Evolutionary conservation across 495 filamentous ascomycete species (phyloP), one percentile per base, ranked within the genome.

Genomic region (Penicillium cosmopolitanum): DNA sequence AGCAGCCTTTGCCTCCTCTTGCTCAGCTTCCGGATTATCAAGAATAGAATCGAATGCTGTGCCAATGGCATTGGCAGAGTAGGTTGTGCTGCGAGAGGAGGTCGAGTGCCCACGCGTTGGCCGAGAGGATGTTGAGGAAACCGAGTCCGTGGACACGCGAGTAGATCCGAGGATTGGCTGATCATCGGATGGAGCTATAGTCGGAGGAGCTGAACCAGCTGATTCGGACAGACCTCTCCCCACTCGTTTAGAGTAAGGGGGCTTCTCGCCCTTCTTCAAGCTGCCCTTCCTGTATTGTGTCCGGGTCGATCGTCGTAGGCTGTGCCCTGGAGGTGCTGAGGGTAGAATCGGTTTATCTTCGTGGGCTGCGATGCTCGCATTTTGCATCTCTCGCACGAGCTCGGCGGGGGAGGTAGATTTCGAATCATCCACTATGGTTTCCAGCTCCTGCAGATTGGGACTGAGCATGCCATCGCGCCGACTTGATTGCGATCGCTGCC

Each of bases 241-340:
- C 42, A 85, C 78, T 55, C 95, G 81, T 72, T 90, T 95, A 0
- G 92, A 88, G 62, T 91, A 90, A 25, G 89, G 87, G 5, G 84
- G 81, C 52, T 88, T 82, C 64, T 94, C 90, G 46, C 89, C 89
- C 68, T 89, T 92, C 58, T 86, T 86, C 51, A 92, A 72, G 77
- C 93, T 97, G 12, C 93, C 95, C 53, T 90, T 89, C 66, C 92
- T 81, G 67, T 98, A 98, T 31, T 91, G 92, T 15, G 95, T 99
- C 38, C 92, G 84, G 15, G 92, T 99, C 38, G 96, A 96, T 55
- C 95, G 84, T 61, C 92, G 84, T 52, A 99, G 81, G 16, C 91
- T 89, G 67, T 87, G 86, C 5, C 91, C 89, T 9, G 86, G 89
- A 21, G 89, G 88, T 23, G 79, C 73, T 64, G 85, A 81, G 1